Evolutionary conservation across 768 basidiomycete species (phyloP), one percentile per base, ranked within the genome.

Genomic region (Fistulinella prunicolor): DNA sequence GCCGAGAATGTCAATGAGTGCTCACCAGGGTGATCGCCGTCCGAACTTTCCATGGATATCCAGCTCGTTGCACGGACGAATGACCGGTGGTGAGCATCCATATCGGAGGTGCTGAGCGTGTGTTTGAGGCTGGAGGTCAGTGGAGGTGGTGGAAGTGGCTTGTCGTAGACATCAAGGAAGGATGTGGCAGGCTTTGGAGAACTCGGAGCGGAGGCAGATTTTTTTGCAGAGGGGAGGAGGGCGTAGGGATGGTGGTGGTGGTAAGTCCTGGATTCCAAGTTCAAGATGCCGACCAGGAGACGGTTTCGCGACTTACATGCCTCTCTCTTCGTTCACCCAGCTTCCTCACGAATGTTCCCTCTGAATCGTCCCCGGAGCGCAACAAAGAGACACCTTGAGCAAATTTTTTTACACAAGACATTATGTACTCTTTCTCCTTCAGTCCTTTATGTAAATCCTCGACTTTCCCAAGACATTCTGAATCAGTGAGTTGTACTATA

Each of bases 71-170:
- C 43, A 29, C 57, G 57, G n/a, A 47, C 9, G 3, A 55, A 24
- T 1, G 47, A 42, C 22, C 51, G 55, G 42, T 60, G 59, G 30
- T 64, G 61, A 0, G 53, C 53, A 12, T 66, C 61, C 61, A 65
- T 63, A 19, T 61, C 59, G 44, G 54, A 56, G 17, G 54, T 47
- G 47, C 60, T 52, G 58, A 61, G 55, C 26, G 46, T 51, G 24
- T 60, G 42, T 42, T 47, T 57, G 48, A 54, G 46, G 2, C 42
- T 20, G 5, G 57, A 41, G 14, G 65, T 69, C 65, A 72, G 63
- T 22, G 68, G 66, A 19, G 73, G 67, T 14, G 66, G 62, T 8
- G 73, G 74, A n/a, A 75, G 65, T 1, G 71, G 69, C 46, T 74
- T 74, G 57, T 73, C 69, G 54, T 57, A 45, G 1, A 30, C 44